These are phyloP conservation scores for Thraustotheca clavata DNA, from an alignment of 352 stramenopile species.

Conservation along the genomic window DNA sequence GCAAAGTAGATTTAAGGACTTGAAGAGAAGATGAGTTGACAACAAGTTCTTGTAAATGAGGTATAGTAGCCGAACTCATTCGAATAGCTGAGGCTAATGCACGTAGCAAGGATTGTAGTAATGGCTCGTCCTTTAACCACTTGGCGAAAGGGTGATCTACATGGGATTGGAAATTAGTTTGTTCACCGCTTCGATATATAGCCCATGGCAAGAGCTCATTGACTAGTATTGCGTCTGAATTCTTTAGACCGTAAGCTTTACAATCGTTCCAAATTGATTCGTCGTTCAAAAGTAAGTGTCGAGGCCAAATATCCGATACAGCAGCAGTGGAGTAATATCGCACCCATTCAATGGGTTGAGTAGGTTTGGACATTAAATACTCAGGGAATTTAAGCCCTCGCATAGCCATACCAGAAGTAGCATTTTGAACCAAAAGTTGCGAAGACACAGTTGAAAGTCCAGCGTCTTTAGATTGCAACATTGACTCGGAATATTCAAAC, in stretches of 20 bases:
- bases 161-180: background rate
- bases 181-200: slow-evolving; percentile 17
- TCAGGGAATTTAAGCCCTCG: background rate
- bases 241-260: background rate
- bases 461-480: background rate
- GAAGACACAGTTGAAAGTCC: background rate
- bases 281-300: background rate
- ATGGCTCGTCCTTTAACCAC: background rate
- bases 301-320: slow-evolving; percentile 1
- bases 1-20: background rate
- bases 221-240: background rate
- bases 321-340: background rate
- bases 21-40: background rate
- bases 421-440: slow-evolving; percentile 6
- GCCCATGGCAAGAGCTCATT: slow-evolving; percentile 8
- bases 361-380: background rate
- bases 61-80: background rate
- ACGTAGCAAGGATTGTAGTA: background rate
- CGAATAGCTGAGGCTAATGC: background rate
- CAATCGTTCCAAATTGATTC: background rate
- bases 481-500: background rate
- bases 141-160: background rate
- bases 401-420: background rate
- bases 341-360: background rate
- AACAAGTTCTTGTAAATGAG: background rate